phyloP scores from a whole-genome alignment of 768 basidiomycete species.

The Mycena sanguinolenta region DNA sequence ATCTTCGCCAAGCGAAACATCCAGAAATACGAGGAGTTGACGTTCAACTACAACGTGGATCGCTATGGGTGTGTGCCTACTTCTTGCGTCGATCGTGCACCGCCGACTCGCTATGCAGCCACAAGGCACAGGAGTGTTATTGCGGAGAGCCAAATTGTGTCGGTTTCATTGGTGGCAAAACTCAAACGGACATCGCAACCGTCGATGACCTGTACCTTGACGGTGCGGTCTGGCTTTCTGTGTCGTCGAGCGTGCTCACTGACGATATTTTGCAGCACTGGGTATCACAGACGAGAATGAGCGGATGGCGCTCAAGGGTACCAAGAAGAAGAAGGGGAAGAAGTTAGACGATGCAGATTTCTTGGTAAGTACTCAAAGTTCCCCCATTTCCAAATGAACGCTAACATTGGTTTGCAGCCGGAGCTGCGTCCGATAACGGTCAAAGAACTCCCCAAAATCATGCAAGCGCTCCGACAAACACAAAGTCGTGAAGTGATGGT shows the following conservation, averaged over 20 bases:
- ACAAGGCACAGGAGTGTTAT: slow-evolving; percentile 94
- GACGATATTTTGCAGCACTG: slow-evolving; percentile 68
- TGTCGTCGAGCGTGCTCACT: slow-evolving; percentile 1
- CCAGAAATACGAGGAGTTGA: slow-evolving; percentile 87
- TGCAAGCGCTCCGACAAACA: slow-evolving; percentile 92
- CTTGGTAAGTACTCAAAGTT: slow-evolving; percentile 65
- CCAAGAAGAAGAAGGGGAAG: slow-evolving; percentile 92
- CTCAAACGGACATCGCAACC: slow-evolving; percentile 93
- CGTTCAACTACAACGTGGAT: slow-evolving; percentile 99
- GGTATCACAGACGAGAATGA: slow-evolving; percentile 96
- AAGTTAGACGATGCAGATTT: slow-evolving; percentile 94
- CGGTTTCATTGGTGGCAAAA: slow-evolving; percentile 97
- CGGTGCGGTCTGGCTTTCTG: slow-evolving; percentile 60
- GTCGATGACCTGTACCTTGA: slow-evolving; percentile 97
- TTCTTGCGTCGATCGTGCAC: neutral
- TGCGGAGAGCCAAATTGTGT: slow-evolving; percentile 97
- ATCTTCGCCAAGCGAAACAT: slow-evolving; percentile 93
- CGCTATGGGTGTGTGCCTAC: slow-evolving; percentile 87
- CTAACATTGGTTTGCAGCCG: slow-evolving; percentile 62
- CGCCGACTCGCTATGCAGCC: slow-evolving; percentile 58
- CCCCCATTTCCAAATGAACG: neutral
- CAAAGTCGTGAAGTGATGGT: slow-evolving; percentile 83
- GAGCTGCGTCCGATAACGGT: slow-evolving; percentile 79
- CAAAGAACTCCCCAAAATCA: slow-evolving; percentile 90
- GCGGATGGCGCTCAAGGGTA: slow-evolving; percentile 86